Conservation (phyloP, 2,329 filamentous ascomycete genomes). For the Pseudocercospora pini-densiflorae region DNA sequence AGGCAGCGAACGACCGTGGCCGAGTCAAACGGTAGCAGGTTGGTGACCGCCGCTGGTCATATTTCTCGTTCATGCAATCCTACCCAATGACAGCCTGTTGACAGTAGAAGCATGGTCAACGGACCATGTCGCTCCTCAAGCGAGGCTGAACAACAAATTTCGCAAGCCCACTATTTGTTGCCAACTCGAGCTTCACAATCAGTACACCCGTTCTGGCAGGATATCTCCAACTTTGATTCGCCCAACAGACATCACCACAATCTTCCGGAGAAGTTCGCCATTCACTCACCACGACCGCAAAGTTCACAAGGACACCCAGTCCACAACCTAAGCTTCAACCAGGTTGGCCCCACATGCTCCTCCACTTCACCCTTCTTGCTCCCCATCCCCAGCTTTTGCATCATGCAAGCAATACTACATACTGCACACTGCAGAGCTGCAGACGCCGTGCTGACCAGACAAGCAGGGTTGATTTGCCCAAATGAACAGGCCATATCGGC, state of each 20-base stretch:
- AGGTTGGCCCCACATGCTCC: neutral
- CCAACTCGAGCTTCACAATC: neutral
- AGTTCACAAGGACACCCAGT: neutral
- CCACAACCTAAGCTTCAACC: neutral
- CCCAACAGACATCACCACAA: neutral
- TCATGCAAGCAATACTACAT: slow-evolving; percentile 11
- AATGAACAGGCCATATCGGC: neutral
- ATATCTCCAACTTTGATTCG: neutral
- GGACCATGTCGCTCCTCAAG: neutral
- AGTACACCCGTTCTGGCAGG: neutral
- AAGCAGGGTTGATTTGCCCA: neutral
- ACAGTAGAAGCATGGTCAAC: neutral
- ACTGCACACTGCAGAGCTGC: slow-evolving; percentile 1
- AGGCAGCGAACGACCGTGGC: neutral
- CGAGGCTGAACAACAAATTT: neutral
- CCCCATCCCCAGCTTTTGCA: neutral
- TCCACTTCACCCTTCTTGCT: neutral
- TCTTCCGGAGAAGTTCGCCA: slow-evolving; percentile 6
- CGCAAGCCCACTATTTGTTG: neutral
- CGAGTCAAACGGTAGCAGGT: neutral
- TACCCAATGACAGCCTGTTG: neutral
- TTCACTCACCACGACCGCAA: neutral
- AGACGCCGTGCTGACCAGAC: neutral
- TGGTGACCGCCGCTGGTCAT: too few species aligned
- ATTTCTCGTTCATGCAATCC: neutral